Base-by-base conservation (phyloP, 768 basidiomycete species). In the Suillus subalutaceus region DNA sequence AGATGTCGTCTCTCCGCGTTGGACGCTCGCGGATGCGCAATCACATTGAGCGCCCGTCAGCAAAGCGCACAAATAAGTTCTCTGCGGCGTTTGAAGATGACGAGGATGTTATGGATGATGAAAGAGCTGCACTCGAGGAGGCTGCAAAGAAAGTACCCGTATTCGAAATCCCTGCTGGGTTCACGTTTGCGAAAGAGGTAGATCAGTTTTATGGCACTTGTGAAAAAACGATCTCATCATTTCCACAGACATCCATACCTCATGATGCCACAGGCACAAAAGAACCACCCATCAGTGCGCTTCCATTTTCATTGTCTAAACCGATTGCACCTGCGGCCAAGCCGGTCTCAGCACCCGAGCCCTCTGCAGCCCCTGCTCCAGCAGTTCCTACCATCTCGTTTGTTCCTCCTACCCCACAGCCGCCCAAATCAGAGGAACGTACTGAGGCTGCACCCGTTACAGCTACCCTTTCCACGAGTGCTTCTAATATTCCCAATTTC, bases 181-280 rank as follows among this genome's bases (percentile, higher is more conserved):
- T 93, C 75, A 86, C 81, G 53, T 92, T 93, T 70, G 85, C 88
- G 6, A 86, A 88, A 70, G 84, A 84, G 68, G 87, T 87, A 68
- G 66, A 86, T 80, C 35, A 66, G 23, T 55, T 67, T 66, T 57
- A 43, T 72, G 13, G 48, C 16, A 40, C 37, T 64, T 4, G 40
- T 46, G 35, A 56, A 48, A 32, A 23, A 18, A 15, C 16, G 16
- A 65, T 65, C 60, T 53, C 66, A 68, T 26, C 18, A 43, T 60
- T 43, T 8, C 13, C 18, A 40, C 63, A 83, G 82, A 68, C 72
- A 10, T 72, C 80, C 12, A 70, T 84, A 41, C 68, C 80, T 53
- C 80, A 81, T 43, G 83, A 85, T 67, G 30, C 78, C 16, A 72
- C 79, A 2, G 74, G 77, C 20, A 85, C 84, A 18, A 88, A 87